These are phyloP conservation scores for Ambrosiella xylebori DNA, from an alignment of 2,329 filamentous ascomycete species.

Conservation along the genomic window DNA sequence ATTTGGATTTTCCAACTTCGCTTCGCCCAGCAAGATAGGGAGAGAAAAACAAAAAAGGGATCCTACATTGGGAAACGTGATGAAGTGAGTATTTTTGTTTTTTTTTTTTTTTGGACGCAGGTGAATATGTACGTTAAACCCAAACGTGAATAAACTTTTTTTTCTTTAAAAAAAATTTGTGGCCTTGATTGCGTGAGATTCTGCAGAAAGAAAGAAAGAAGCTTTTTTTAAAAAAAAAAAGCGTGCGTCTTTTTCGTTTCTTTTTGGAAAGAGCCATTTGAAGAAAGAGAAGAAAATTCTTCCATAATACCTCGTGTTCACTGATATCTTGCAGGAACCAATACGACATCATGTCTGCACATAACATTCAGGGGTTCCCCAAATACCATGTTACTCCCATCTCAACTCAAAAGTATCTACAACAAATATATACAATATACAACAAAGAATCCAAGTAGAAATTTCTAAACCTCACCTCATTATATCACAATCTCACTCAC, in stretches of 20 bases:
- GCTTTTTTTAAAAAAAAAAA: not conserved
- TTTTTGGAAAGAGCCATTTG: not conserved
- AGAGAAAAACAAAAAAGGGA: not conserved
- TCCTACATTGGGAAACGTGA: not conserved
- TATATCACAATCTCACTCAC: no score
- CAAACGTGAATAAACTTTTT: no score
- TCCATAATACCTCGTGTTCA: not conserved
- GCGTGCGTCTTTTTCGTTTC: not conserved
- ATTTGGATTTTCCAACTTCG: slow-evolving; percentile 1
- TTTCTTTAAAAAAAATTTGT: no score
- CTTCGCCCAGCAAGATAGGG: not conserved
- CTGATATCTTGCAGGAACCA: not conserved
- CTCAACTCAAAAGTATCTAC: not conserved
- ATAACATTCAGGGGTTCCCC: not conserved
- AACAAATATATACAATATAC: no score
- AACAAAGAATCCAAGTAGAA: no score
- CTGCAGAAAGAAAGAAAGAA: no score
- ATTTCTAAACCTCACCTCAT: no score
- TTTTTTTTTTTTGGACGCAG: no score
- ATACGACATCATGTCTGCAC: not conserved
- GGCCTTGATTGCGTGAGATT: no score
- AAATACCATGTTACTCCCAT: not conserved
- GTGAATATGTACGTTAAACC: no score
- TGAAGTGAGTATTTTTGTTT: no score
- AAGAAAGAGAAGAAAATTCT: not conserved